Evolutionary conservation across 352 stramenopile genomes (phyloP).

Genomic region (Albugo laibachii): DNA sequence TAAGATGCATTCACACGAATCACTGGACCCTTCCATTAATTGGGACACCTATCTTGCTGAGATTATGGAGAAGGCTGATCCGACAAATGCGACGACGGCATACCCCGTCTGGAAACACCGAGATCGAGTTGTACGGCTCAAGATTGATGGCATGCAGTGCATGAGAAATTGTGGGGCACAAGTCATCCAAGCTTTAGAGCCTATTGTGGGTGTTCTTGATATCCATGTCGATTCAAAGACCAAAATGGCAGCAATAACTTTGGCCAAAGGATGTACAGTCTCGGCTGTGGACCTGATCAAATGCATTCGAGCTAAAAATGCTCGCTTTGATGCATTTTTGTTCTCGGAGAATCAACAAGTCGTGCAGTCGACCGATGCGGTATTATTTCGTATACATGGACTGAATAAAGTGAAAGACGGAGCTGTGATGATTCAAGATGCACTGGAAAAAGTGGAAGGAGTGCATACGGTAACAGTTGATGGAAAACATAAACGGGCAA

Average conservation of each 20-base stretch:
- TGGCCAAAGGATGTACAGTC: slow-evolving; percentile 57
- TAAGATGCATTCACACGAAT: too few species aligned
- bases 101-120: slow-evolving; percentile 72
- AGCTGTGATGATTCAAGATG: slow-evolving; percentile 27
- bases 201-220: slow-evolving; percentile 60
- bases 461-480: slow-evolving; percentile 56
- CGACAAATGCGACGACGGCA: slow-evolving; percentile 3
- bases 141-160: slow-evolving; percentile 70
- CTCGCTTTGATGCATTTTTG: slow-evolving; percentile 52
- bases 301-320: slow-evolving; percentile 47
- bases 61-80: too few species aligned
- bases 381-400: slow-evolving; percentile 50
- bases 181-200: slow-evolving; percentile 60
- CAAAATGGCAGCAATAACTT: slow-evolving; percentile 50
- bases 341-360: slow-evolving; percentile 19
- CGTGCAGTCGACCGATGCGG: slow-evolving; percentile 17
- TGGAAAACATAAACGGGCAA: slow-evolving; percentile 45
- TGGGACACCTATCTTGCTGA: too few species aligned
- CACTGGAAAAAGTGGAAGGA: slow-evolving; percentile 20
- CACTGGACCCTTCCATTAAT: too few species aligned
- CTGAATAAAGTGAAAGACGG: slow-evolving; percentile 63
- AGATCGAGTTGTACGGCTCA: slow-evolving; percentile 53
- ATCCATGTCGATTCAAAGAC: slow-evolving; percentile 71
- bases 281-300: slow-evolving; percentile 78
- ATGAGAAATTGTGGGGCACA: slow-evolving; percentile 72